Evolutionary conservation across 2,329 filamentous ascomycete species (phyloP).

Genomic region (Taxawa tesnikishii): DNA sequence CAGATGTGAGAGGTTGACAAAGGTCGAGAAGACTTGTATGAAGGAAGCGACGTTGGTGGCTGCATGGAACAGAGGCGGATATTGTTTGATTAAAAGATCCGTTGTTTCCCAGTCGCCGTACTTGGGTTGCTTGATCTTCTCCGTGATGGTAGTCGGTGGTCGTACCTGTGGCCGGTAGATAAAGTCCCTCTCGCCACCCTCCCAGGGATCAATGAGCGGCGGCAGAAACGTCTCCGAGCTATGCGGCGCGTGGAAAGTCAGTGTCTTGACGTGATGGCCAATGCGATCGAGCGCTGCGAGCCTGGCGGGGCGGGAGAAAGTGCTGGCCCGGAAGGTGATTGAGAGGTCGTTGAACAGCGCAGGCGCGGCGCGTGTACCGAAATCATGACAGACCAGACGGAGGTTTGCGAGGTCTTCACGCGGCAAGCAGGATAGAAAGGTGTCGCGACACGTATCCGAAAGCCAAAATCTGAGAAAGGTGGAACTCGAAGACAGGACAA

Average conservation of each 20-base stretch:
- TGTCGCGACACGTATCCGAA: conserved; percentile 32
- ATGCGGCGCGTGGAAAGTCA: conserved; percentile 69
- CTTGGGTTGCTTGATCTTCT: conserved; percentile 52
- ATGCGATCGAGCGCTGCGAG: conserved; percentile 65
- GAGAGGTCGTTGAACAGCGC: conserved; percentile 56
- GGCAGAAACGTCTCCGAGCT: conserved; percentile 68
- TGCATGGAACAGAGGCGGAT: conserved; percentile 78
- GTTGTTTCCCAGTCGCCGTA: conserved; percentile 71
- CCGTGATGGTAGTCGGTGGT: conserved; percentile 42
- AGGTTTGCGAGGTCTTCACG: conserved; percentile 34
- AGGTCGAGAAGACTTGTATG: conserved; percentile 56
- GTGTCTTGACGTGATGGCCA: conserved; percentile 64
- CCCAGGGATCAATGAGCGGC: conserved; percentile 67
- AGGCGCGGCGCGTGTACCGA: conserved; percentile 57
- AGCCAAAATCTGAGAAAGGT: conserved; percentile 39
- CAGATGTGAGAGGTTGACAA: conserved; percentile 61
- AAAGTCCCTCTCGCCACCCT: conserved; percentile 67
- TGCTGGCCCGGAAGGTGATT: conserved; percentile 59
- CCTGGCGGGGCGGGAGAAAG: conserved; percentile 62
- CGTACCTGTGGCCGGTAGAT: conserved; percentile 64
- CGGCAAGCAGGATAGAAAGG: conserved; percentile 28
- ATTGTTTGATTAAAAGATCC: conserved; percentile 73
- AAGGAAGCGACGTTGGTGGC: conserved; percentile 81
- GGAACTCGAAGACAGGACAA: conserved; percentile 35
- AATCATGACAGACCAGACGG: conserved; percentile 56